Evolutionary conservation across 768 basidiomycete species (phyloP), one percentile per base, ranked within the genome.

Genomic region (Pisolithus marmoratus): DNA sequence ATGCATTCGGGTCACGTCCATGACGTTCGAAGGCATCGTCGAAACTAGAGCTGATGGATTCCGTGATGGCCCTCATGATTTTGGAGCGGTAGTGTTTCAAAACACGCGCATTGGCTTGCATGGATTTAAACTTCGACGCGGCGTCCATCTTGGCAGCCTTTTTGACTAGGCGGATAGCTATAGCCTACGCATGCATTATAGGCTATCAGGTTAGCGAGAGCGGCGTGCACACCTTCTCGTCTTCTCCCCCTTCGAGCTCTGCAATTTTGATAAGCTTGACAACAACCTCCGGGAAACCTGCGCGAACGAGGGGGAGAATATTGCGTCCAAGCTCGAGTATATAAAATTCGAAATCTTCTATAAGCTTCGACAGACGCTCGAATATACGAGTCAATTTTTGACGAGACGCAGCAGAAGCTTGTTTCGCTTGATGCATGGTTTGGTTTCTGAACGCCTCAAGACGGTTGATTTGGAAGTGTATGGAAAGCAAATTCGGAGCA

Each of bases 51-150:
- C 81, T 79, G 60, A 95, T 87, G 5, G 91, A 86, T 15, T 87
- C 82, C 1, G 79, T 73, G 65, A 98, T 90, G 22, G 79, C 80
- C 62, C 88, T 90, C 56, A 82, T 78, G 54, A 96, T 80, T 65
- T 93, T 95, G 51, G 89, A 84, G 17, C 94, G 84, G 67, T 98
- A 98, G 67, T 96, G 90, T 70, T 98, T 99, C 66, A 98, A 83
- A 31, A 91, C 76, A 40, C 95, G 85, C 12, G 94, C 90, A 58
- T 93, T 85, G 42, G 94, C 94, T 69, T 91, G 88, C 79, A 94
- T 83, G 14, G 92, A 95, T 63, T 83, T 90, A 73, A 92, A 94
- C 68, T 91, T 94, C 11, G 90, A 85, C 1, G 96, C 91, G 19
- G 93, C 89, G 60, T 95, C 94, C 66, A 89, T 76, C 62, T 91